Percentiles rank a stretch among this genome's conserved stretches.
phyloP scores from a whole-genome alignment of 805 yeast genomes.

The Wickerhamiella sergipiensis region DNA sequence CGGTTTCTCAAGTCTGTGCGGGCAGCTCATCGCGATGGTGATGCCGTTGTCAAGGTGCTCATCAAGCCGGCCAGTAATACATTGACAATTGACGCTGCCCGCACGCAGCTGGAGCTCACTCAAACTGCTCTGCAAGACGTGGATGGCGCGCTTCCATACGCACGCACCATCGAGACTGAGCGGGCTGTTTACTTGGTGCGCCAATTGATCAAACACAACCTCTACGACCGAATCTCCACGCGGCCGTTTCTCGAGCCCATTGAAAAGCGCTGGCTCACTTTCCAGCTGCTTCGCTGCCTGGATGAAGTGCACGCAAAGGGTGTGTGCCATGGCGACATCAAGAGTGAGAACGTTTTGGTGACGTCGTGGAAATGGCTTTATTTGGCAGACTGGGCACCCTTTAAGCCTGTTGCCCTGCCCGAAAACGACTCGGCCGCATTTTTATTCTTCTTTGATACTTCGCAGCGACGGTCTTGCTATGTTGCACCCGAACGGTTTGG shows the following conservation, averaged over 20 bases:
- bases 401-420: constrained; percentile 76
- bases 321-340: constrained; percentile 69
- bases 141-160: constrained; percentile 58
- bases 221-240: constrained; percentile 78
- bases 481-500: constrained; percentile 85
- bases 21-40: constrained; percentile 61
- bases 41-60: constrained; percentile 64
- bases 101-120: constrained; percentile 20
- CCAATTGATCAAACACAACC: constrained; percentile 61
- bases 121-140: constrained; percentile 32
- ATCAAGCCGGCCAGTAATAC: constrained; percentile 45
- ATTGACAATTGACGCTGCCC: constrained; percentile 4
- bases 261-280: constrained; percentile 75
- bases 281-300: constrained; percentile 58
- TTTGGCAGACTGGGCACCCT: constrained; percentile 68
- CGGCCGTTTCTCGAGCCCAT: constrained; percentile 73
- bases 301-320: constrained; percentile 46
- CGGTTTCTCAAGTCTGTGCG: constrained; percentile 77
- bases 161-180: constrained; percentile 68
- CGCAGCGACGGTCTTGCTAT: constrained; percentile 76
- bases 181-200: constrained; percentile 85
- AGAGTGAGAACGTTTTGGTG: constrained; percentile 75
- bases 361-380: constrained; percentile 83
- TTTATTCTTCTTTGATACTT: constrained; percentile 83
- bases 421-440: constrained; percentile 89